A percentile compares a stretch with the other conserved stretches of the same genome.
Evolutionary conservation across 345 rosid species (phyloP).

Genomic region (Eucalyptus paniculata): DNA sequence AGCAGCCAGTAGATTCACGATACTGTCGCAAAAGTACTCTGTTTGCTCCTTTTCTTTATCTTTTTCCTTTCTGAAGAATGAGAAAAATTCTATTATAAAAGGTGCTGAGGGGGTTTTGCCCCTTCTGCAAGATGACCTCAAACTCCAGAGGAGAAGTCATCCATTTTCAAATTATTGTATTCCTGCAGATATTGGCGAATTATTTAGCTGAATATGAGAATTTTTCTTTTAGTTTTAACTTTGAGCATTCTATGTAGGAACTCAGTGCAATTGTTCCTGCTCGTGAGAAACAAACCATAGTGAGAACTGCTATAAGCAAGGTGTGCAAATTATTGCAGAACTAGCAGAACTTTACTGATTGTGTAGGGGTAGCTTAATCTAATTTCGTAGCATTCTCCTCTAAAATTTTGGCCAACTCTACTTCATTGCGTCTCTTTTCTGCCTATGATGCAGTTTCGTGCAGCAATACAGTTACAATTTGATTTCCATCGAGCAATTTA

Average conservation of each 20-base stretch:
- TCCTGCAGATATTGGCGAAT: not conserved
- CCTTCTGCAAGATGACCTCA: not conserved
- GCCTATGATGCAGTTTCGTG: conserved; percentile 61
- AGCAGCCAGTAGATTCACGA: not conserved
- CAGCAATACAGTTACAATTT: conserved; percentile 90
- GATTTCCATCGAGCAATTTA: conserved; percentile 97
- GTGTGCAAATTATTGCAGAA: conserved; percentile 15
- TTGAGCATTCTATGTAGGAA: conserved; percentile 42
- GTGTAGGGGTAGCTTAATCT: not conserved
- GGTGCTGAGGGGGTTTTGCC: not conserved
- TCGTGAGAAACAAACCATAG: conserved; percentile 83
- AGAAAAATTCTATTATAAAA: not conserved
- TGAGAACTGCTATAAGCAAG: conserved; percentile 93
- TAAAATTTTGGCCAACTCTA: not conserved
- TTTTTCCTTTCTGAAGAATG: not conserved
- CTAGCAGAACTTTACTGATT: not conserved
- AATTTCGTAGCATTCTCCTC: not conserved
- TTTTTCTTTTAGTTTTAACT: not conserved
- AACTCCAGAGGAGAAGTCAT: not conserved
- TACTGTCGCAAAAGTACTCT: not conserved
- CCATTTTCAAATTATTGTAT: not conserved
- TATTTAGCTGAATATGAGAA: not conserved
- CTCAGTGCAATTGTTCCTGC: conserved; percentile 96
- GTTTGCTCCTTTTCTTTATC: not conserved
- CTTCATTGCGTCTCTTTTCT: not conserved